phyloP scores from a whole-genome alignment of 208 protist genomes.

The Wallacemonas rigidus region DNA sequence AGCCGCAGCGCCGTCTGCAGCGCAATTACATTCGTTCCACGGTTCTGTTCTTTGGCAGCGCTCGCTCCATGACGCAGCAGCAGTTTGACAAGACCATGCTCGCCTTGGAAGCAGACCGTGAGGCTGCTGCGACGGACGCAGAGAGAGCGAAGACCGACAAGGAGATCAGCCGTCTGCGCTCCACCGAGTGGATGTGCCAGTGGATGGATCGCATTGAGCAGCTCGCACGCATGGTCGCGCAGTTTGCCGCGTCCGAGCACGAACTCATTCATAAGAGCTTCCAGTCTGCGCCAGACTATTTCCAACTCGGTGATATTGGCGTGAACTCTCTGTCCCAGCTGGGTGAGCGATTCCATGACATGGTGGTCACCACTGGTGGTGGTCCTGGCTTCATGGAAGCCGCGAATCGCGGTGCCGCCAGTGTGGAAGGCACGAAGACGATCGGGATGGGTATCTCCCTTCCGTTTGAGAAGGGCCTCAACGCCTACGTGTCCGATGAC shows the following conservation, averaged over 20 bases:
- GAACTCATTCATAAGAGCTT: conserved; percentile 62
- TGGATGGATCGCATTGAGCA: conserved; percentile 80
- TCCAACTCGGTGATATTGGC: conserved; percentile 28
- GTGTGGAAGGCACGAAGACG: conserved; percentile 66
- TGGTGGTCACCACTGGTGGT: conserved; percentile 91
- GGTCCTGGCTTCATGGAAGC: conserved; percentile 95
- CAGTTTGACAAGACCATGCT: conserved; percentile 65
- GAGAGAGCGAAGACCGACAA: conserved; percentile 21
- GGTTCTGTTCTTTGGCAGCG: conserved; percentile 93
- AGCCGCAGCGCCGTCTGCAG: conserved; percentile 75
- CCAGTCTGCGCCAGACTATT: conserved; percentile 78
- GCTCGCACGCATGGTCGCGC: conserved; percentile 63
- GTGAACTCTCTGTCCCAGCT: conserved; percentile 22
- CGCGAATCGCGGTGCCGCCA: conserved; percentile 85
- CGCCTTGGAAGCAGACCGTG: conserved; percentile 27
- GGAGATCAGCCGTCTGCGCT: conserved; percentile 63
- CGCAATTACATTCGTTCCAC: conserved; percentile 78
- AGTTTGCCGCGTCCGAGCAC: conserved; percentile 53
- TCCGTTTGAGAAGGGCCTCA: conserved; percentile 93
- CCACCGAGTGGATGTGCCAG: conserved; percentile 91
- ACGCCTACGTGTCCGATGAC: conserved; percentile 81
- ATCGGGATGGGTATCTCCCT: conserved; percentile 94
- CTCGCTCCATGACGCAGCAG: conserved; percentile 76
- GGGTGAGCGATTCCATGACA: conserved; percentile 41
- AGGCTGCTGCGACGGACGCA: conserved; percentile 21